These are phyloP conservation scores for Coprinopsis sp. DNA, from an alignment of 768 basidiomycete species.

Conservation along the genomic window DNA sequence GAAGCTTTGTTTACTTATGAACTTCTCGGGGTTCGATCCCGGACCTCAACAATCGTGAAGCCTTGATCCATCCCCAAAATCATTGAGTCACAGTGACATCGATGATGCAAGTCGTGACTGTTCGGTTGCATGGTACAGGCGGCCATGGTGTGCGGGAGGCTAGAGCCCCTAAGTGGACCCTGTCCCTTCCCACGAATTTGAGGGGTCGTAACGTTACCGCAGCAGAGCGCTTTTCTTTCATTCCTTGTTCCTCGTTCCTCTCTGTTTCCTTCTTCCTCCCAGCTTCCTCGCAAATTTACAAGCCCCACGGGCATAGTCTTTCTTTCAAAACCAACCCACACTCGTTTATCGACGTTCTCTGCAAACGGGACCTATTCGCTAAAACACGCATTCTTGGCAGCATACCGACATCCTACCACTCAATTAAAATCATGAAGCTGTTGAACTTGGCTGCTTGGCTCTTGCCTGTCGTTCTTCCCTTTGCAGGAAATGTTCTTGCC, in stretches of 20 bases:
- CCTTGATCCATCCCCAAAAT: no score
- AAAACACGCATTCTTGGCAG: no score
- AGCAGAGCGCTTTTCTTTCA: neutral
- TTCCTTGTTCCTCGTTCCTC: neutral
- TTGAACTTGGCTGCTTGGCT: conserved; percentile 17
- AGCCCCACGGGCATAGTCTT: neutral
- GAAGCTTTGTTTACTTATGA: no score
- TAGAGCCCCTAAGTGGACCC: no score
- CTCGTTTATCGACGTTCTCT: conserved; percentile 10
- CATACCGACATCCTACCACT: no score
- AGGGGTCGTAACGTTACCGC: neutral
- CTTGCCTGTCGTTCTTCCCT: conserved; percentile 25
- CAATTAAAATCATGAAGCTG: conserved; percentile 13
- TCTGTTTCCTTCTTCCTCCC: conserved; percentile 6
- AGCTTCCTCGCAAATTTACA: neutral
- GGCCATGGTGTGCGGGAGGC: no score
- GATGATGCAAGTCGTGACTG: no score
- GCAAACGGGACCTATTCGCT: no score
- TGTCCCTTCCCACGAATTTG: neutral
- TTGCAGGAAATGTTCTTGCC: conserved; percentile 27
- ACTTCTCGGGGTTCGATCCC: no score
- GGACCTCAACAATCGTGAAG: no score
- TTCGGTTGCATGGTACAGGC: no score
- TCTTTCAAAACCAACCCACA: conserved; percentile 1
- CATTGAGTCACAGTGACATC: no score